Conservation (phyloP, 163 green algal genomes). For the Prototheca stagnorum region DNA sequence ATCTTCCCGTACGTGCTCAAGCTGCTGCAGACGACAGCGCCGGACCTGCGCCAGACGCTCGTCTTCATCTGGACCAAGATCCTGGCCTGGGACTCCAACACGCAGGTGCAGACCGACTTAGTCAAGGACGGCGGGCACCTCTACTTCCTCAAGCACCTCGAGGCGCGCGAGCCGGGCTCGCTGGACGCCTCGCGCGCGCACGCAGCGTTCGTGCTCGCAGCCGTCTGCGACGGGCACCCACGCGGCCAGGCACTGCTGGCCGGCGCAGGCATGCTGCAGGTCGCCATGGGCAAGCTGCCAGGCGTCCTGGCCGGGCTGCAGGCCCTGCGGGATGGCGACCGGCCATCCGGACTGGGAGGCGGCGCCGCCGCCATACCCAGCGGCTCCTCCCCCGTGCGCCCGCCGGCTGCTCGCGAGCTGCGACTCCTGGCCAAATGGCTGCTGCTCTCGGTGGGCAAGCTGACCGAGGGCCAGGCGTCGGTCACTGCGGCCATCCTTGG, state of each 20-base stretch:
- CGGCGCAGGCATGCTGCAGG: constrained; percentile 27
- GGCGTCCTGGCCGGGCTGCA: constrained; percentile 15
- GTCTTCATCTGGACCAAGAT: constrained; percentile 99
- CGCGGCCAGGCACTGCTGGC: constrained; percentile 63
- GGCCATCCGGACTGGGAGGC: not conserved
- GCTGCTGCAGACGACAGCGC: constrained; percentile 86
- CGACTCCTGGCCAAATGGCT: constrained; percentile 81
- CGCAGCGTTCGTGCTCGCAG: constrained; percentile 87
- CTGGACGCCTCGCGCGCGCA: constrained; percentile 26
- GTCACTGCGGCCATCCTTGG: constrained; percentile 18
- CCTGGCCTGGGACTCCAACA: constrained; percentile 76
- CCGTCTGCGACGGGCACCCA: constrained; percentile 70
- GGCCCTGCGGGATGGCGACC: not conserved
- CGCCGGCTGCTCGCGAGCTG: not conserved
- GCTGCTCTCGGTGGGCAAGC: constrained; percentile 72
- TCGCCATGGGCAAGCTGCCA: constrained; percentile 21
- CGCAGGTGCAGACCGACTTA: constrained; percentile 64
- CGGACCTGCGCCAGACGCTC: constrained; percentile 84
- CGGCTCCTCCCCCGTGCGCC: not conserved
- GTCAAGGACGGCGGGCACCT: constrained; percentile 88
- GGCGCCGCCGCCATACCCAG: not conserved
- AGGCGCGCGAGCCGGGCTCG: constrained; percentile 8
- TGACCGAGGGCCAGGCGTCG: constrained; percentile 65
- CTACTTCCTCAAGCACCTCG: constrained; percentile 95
- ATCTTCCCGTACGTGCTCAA: constrained; percentile 99